Percentiles rank a stretch among this genome's conserved stretches.
Evolutionary conservation across 305 asterid species (phyloP).

Genomic region (Lippia alba): DNA sequence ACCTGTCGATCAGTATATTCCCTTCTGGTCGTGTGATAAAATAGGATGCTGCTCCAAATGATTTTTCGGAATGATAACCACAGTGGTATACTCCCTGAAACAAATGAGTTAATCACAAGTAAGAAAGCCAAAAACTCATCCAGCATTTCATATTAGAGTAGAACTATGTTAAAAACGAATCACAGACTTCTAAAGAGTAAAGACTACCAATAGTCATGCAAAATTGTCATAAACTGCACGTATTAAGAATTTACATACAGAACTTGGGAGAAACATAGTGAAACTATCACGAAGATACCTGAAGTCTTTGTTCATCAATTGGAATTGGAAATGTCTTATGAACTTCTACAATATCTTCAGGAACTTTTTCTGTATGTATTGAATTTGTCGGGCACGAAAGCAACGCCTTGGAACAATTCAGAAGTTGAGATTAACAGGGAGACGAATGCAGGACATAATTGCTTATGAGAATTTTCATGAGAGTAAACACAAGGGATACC

Average conservation of each 20-base stretch:
- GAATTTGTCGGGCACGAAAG: constrained; percentile 78
- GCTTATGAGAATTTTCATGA: constrained; percentile 8
- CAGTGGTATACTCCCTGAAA: constrained; percentile 76
- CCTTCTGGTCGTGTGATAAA: constrained; percentile 65
- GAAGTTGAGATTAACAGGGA: constrained; percentile 23
- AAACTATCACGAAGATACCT: constrained; percentile 42
- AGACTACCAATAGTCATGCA: no score
- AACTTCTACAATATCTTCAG: constrained; percentile 58
- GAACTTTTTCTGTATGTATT: constrained; percentile 60
- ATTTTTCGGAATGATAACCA: constrained; percentile 76
- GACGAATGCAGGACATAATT: constrained; percentile 2
- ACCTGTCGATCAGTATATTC: constrained; percentile 77
- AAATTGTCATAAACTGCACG: not conserved
- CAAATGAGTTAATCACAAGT: constrained; percentile 23
- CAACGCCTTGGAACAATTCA: constrained; percentile 59
- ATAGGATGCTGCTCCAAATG: constrained; percentile 72
- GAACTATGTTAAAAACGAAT: not conserved
- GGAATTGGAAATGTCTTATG: constrained; percentile 62
- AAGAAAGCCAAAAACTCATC: constrained; percentile 5
- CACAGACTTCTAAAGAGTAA: no score
- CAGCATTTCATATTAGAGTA: constrained; percentile 7
- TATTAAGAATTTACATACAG: not conserved
- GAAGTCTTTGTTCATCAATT: constrained; percentile 53
- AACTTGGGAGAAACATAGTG: constrained; percentile 14
- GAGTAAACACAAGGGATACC: constrained; percentile 41